Base-by-base conservation (phyloP, 2,329 filamentous ascomycete genomes). In the Fusarium tricinctum region DNA sequence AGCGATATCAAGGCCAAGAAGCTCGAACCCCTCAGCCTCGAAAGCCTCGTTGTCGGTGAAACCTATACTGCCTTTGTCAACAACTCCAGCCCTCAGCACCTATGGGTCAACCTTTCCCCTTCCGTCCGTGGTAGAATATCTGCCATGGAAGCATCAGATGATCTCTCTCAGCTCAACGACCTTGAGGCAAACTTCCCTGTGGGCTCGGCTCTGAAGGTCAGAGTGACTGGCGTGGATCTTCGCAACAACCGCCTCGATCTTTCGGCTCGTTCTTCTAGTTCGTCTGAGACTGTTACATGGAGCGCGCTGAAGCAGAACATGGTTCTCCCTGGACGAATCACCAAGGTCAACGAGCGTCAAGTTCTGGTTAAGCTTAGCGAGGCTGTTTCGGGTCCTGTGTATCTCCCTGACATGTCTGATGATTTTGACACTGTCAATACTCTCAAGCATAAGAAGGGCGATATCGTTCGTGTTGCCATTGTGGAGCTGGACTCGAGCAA, bases 51-150 rank as follows among this genome's bases (percentile, higher is more conserved):
- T 72, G 82, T 88, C 50, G 94, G 91, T 19, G 90, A 91, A 19
- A 87, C 86, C 3, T 89, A 92, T 79, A 79, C 97, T 50, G 94
- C 91, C 1, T 98, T 95, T 75, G 88, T 99, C 76, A 99, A 98
- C 84, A 98, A 97, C 75, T 85, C 95, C 64, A 87, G 87, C 22
- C 86, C 92, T 28, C 89, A 92, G 68, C 92, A 88, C 75, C 84
- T 97, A 22, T 98, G 96, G 95, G 91, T 97, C 45, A 97, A 94
- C 75, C 81, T 99, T 22, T 93, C 94, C 3, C 94, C 96, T 8
- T 93, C 91, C 52, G 89, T 99, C 17, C 90, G 94, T 61, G 96
- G 96, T 57, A 89, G 94, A 50, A 88, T 99, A 57, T 89, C 89
- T 54, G 86, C 91, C 65, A 89, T 96, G 78, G 94, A 98, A 75